phyloP scores from a whole-genome alignment of 805 yeast genomes.

The Cyberlindnera misumaiensis region DNA sequence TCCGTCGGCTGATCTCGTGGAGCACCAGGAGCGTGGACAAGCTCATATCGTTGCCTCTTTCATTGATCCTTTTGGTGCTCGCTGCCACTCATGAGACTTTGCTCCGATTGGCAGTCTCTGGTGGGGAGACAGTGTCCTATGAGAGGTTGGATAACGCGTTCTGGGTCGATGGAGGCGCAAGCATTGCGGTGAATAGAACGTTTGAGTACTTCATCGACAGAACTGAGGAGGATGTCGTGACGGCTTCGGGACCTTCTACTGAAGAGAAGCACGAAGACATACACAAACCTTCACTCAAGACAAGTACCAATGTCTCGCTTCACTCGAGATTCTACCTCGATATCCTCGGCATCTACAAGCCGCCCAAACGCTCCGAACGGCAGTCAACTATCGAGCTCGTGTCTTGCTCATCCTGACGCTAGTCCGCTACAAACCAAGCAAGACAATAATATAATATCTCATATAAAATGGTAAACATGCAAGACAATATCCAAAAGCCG shows the following conservation, averaged over 20 bases:
- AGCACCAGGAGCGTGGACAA: not conserved
- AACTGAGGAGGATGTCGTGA: too few species aligned
- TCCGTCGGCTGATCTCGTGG: constrained; percentile 6
- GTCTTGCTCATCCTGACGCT: not conserved
- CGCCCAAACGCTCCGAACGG: too few species aligned
- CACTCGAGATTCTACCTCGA: too few species aligned
- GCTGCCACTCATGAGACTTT: constrained; percentile 1
- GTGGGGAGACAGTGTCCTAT: not conserved
- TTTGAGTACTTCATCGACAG: not conserved
- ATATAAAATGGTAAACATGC: not conserved
- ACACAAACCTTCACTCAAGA: too few species aligned
- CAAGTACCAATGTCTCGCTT: too few species aligned
- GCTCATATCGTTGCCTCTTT: constrained; percentile 4
- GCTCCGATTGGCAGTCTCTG: not conserved
- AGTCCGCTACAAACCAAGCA: not conserved
- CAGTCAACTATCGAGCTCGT: too few species aligned
- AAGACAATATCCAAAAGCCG: constrained; percentile 1
- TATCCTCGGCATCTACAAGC: too few species aligned
- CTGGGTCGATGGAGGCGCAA: not conserved
- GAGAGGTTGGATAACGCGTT: not conserved
- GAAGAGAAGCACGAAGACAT: too few species aligned
- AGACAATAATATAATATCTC: too few species aligned
- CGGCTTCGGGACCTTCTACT: too few species aligned
- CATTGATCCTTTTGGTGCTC: constrained; percentile 2
- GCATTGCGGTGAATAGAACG: not conserved